These are phyloP conservation scores for Pseudogymnoascus sp. DNA, from an alignment of 2,329 filamentous ascomycete genomes.

Conservation along the genomic window DNA sequence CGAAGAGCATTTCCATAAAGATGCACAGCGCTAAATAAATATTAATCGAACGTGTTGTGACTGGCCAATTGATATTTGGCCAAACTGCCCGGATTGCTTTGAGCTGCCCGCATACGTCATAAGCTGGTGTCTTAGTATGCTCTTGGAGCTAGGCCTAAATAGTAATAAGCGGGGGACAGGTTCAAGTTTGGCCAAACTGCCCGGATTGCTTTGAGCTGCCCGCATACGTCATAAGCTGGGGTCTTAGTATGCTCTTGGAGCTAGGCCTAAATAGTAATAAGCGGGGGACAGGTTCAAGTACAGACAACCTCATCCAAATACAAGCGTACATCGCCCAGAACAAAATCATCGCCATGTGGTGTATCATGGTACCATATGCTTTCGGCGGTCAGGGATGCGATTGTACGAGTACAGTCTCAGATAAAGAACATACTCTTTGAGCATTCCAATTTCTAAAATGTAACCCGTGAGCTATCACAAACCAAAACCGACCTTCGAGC, in stretches of 20 bases:
- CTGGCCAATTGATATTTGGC: conserved; percentile 1
- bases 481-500: not conserved
- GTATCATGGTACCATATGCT: not conserved
- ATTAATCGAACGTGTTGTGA: not conserved
- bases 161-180: not conserved
- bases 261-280: not conserved
- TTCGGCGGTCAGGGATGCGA: not conserved
- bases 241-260: not conserved
- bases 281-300: not conserved
- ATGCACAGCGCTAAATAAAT: not conserved
- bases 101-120: not conserved
- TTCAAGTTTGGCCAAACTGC: not conserved
- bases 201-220: not conserved
- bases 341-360: not conserved
- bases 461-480: not conserved
- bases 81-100: not conserved
- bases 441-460: not conserved
- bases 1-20: not conserved
- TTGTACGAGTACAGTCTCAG: not conserved
- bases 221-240: not conserved
- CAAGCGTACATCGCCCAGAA: not conserved
- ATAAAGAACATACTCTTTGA: not conserved
- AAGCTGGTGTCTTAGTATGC: not conserved
- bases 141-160: not conserved
- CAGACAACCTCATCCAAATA: conserved; percentile 25